phyloP scores from a whole-genome alignment of 768 basidiomycete genomes.

The Mycena latifolia region DNA sequence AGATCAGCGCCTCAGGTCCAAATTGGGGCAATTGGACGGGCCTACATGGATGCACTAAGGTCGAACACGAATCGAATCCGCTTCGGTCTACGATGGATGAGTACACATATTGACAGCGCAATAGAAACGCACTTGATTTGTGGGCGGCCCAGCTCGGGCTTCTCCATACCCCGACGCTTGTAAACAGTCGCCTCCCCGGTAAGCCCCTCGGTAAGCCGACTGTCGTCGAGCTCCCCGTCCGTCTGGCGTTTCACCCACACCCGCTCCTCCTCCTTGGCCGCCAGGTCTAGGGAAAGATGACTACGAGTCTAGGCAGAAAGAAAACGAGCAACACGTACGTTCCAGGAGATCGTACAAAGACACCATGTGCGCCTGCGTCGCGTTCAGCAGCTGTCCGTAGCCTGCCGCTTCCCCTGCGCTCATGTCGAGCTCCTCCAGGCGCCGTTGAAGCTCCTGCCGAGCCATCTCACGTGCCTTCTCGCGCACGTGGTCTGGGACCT shows the following conservation, averaged over 20 bases:
- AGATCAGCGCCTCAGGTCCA: background rate
- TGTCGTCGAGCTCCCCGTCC: conserved; percentile 79
- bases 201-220: conserved; percentile 72
- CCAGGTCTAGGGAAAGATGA: conserved; percentile 58
- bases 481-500: conserved; percentile 71
- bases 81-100: conserved; percentile 61
- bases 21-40: background rate
- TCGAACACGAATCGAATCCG: conserved; percentile 79
- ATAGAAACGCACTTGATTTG: conserved; percentile 67
- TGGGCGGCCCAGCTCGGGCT: conserved; percentile 74
- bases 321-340: conserved; percentile 54
- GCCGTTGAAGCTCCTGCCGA: conserved; percentile 67
- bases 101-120: background rate
- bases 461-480: conserved; percentile 78
- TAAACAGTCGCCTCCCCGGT: conserved; percentile 80
- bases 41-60: conserved; percentile 76
- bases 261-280: conserved; percentile 77
- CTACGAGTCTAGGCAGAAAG: background rate
- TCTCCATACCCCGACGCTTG: conserved; percentile 77
- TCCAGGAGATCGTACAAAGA: conserved; percentile 73
- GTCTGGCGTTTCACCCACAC: conserved; percentile 81
- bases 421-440: conserved; percentile 76
- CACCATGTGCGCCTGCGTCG: conserved; percentile 71
- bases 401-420: conserved; percentile 64
- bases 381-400: conserved; percentile 63